Conservation (phyloP, 495 filamentous ascomycete species). For the Cercophora scortea region DNA sequence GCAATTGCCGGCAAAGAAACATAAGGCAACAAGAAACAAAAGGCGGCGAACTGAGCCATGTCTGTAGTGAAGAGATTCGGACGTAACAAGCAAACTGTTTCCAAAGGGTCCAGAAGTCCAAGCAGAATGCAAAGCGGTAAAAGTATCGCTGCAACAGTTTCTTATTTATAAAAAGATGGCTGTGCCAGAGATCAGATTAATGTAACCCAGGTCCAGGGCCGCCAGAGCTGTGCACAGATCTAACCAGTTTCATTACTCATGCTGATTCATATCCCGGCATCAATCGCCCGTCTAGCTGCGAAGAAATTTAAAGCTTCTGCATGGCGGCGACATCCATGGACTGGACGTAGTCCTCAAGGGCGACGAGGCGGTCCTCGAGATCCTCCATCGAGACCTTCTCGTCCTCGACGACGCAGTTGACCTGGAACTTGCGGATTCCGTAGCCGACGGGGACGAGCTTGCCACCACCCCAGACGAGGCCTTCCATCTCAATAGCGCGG, state of each 20-base stretch:
- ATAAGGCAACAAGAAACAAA: too few relatives aligned
- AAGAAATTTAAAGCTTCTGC: constrained; percentile 29
- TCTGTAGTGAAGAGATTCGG: too few relatives aligned
- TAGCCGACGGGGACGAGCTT: constrained; percentile 85
- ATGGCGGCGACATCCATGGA: constrained; percentile 74
- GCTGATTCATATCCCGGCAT: constrained; percentile 17
- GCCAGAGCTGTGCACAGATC: too few relatives aligned
- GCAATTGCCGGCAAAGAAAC: too few relatives aligned
- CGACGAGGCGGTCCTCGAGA: constrained; percentile 71
- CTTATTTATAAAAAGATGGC: too few relatives aligned
- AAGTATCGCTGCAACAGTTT: background rate
- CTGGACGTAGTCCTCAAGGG: constrained; percentile 94
- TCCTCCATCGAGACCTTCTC: constrained; percentile 89
- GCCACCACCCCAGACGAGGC: constrained; percentile 91
- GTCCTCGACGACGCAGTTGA: constrained; percentile 95
- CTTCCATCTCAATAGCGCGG: constrained; percentile 82
- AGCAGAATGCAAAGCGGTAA: too few relatives aligned
- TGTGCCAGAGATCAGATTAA: too few relatives aligned
- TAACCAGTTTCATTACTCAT: constrained; percentile 13
- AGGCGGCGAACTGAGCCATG: too few relatives aligned
- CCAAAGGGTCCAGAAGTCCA: too few relatives aligned
- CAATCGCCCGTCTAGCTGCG: background rate
- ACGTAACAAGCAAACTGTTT: too few relatives aligned
- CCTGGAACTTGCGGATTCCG: constrained; percentile 99
- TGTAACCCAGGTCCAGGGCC: too few relatives aligned